A percentile compares a stretch with the other conserved stretches of the same genome.
Evolutionary conservation across 306 rosid genomes (phyloP).

Genomic region (Trichosanthes cucumerina): DNA sequence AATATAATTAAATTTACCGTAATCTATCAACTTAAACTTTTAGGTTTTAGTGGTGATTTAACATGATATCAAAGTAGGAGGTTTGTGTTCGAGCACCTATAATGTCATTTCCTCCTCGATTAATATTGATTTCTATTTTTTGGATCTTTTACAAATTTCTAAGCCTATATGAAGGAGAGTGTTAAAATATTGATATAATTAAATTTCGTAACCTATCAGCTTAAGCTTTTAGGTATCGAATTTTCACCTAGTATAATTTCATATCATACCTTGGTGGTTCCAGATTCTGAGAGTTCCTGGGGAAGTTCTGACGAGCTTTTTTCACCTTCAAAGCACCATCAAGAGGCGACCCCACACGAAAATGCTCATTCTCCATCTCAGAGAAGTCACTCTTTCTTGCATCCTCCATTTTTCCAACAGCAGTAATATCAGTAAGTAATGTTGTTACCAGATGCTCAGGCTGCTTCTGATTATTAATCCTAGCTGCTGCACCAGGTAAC

Average conservation of each 20-base stretch:
- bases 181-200: no score
- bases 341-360: slow-evolving; percentile 26
- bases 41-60: no score
- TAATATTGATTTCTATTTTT: no score
- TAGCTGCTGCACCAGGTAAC: slow-evolving; percentile 23
- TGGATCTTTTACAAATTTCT: no score
- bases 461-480: slow-evolving; percentile 45
- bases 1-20: no score
- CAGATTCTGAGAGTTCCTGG: slow-evolving; percentile 56
- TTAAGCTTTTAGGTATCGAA: background rate
- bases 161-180: no score
- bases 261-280: slow-evolving; percentile 62
- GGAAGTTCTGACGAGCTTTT: slow-evolving; percentile 40
- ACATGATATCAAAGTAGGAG: no score
- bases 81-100: no score
- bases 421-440: slow-evolving; percentile 32
- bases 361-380: slow-evolving; percentile 64
- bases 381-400: slow-evolving; percentile 44
- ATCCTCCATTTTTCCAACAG: slow-evolving; percentile 34
- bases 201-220: no score
- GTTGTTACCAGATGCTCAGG: slow-evolving; percentile 20
- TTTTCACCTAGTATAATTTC: background rate
- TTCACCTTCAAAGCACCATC: slow-evolving; percentile 34
- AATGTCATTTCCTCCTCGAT: no score
- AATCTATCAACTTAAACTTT: no score